phyloP scores from a whole-genome alignment of 306 rosid species.

The Quillaja saponaria region DNA sequence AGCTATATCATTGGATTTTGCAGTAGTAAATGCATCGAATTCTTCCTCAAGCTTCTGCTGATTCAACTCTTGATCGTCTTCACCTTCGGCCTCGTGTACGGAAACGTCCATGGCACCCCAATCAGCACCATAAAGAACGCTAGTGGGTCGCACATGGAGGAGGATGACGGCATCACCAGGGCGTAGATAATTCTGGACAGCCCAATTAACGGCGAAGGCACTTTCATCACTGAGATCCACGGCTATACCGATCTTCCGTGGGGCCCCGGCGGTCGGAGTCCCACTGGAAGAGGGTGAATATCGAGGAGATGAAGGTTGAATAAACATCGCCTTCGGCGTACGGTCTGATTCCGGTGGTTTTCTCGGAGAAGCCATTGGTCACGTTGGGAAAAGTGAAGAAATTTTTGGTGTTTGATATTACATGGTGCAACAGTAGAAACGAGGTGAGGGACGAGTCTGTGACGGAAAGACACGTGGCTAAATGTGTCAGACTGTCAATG shows the following conservation, averaged over 20 bases:
- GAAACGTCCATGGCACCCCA: constrained; percentile 64
- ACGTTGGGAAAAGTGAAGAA: not conserved
- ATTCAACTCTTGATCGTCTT: constrained; percentile 33
- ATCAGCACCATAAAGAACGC: constrained; percentile 89
- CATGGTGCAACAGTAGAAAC: not conserved
- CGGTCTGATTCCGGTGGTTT: not conserved
- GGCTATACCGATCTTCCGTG: constrained; percentile 88
- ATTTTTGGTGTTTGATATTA: not conserved
- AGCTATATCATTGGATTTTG: constrained; percentile 68
- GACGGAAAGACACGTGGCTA: not conserved
- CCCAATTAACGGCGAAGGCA: constrained; percentile 88
- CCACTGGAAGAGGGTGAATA: constrained; percentile 21
- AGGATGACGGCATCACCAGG: constrained; percentile 82
- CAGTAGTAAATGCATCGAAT: constrained; percentile 64
- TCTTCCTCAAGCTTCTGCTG: constrained; percentile 60
- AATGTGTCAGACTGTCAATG: not conserved
- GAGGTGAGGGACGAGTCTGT: not conserved
- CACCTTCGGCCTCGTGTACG: constrained; percentile 25
- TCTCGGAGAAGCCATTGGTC: constrained; percentile 10
- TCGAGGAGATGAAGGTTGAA: constrained; percentile 9
- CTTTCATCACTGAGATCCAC: constrained; percentile 94
- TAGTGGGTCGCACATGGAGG: constrained; percentile 85
- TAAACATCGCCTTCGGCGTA: not conserved
- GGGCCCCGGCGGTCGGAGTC: constrained; percentile 36
- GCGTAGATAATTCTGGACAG: constrained; percentile 81